phyloP scores from a whole-genome alignment of 2,329 filamentous ascomycete species.

The Fusarium coicis region DNA sequence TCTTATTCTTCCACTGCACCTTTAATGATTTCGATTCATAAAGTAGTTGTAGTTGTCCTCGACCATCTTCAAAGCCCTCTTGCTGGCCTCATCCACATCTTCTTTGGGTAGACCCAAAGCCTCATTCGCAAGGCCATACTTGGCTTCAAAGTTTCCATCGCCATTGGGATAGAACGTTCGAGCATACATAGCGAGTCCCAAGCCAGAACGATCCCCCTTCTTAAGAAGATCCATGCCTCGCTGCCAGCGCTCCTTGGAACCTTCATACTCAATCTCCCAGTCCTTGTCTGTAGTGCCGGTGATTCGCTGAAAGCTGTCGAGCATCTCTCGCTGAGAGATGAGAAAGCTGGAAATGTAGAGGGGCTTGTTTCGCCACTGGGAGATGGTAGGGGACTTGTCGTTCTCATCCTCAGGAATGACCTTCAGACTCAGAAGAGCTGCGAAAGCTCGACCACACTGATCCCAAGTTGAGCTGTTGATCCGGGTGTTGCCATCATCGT shows the following conservation, averaged over 20 bases:
- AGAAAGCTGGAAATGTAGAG: conserved; percentile 67
- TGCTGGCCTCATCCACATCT: conserved; percentile 66
- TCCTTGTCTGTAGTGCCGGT: conserved; percentile 66
- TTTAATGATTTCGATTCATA: conserved; percentile 16
- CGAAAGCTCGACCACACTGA: conserved; percentile 67
- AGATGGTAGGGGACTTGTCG: conserved; percentile 47
- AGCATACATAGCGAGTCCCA: conserved; percentile 63
- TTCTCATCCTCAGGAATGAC: conserved; percentile 54
- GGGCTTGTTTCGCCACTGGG: conserved; percentile 53
- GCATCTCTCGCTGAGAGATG: conserved; percentile 71
- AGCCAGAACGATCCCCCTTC: conserved; percentile 54
- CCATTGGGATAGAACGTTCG: conserved; percentile 61
- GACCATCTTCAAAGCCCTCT: conserved; percentile 57
- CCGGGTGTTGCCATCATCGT: conserved; percentile 65
- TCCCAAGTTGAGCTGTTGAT: conserved; percentile 69
- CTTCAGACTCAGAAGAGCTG: conserved; percentile 58
- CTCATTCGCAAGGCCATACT: conserved; percentile 57
- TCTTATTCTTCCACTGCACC: neutral
- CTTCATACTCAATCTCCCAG: conserved; percentile 58
- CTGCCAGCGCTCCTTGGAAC: conserved; percentile 58
- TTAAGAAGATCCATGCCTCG: conserved; percentile 59
- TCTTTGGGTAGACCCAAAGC: conserved; percentile 68
- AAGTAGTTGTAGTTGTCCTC: conserved; percentile 38
- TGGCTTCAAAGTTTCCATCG: conserved; percentile 55
- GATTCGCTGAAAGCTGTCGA: conserved; percentile 68